A percentile compares a stretch with the other conserved stretches of the same genome.
Conservation (phyloP, 2,329 filamentous ascomycete genomes). For the Thermothelomyces thermophilus region DNA sequence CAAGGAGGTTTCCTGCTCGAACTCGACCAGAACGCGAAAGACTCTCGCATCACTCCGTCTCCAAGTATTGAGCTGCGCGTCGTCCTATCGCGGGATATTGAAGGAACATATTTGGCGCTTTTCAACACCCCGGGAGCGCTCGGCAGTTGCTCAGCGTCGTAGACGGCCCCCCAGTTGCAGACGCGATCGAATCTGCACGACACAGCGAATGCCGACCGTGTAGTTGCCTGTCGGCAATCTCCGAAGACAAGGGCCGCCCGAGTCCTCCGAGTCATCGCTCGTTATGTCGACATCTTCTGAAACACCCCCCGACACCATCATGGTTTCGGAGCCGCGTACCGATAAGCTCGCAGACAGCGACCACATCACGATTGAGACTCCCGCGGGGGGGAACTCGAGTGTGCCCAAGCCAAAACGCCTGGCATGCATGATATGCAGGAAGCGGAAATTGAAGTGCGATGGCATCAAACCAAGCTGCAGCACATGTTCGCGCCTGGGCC, state of each 20-base stretch:
- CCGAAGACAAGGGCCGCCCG: neutral
- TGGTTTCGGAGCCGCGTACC: constrained; percentile 23
- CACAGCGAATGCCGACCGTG: neutral
- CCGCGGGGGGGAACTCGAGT: constrained; percentile 39
- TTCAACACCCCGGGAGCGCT: no score
- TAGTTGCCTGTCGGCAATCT: neutral
- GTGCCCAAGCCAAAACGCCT: constrained; percentile 83
- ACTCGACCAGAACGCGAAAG: neutral
- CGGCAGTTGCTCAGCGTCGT: neutral
- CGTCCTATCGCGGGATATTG: no score
- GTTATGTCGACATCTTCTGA: constrained; percentile 27
- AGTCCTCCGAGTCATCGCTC: neutral
- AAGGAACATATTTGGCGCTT: no score
- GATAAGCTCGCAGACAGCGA: constrained; percentile 15
- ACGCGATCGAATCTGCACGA: neutral
- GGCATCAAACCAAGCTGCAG: constrained; percentile 77
- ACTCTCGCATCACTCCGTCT: no score
- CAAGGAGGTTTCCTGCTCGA: neutral
- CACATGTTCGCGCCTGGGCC: constrained; percentile 79
- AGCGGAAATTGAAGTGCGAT: constrained; percentile 87
- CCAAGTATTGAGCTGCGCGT: no score
- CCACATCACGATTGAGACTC: constrained; percentile 9
- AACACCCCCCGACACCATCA: constrained; percentile 27
- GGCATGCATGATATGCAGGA: constrained; percentile 89
- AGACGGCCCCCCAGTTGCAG: neutral